Evolutionary conservation across 805 yeast species (phyloP).

Genomic region (Clavispora santaluciae): DNA sequence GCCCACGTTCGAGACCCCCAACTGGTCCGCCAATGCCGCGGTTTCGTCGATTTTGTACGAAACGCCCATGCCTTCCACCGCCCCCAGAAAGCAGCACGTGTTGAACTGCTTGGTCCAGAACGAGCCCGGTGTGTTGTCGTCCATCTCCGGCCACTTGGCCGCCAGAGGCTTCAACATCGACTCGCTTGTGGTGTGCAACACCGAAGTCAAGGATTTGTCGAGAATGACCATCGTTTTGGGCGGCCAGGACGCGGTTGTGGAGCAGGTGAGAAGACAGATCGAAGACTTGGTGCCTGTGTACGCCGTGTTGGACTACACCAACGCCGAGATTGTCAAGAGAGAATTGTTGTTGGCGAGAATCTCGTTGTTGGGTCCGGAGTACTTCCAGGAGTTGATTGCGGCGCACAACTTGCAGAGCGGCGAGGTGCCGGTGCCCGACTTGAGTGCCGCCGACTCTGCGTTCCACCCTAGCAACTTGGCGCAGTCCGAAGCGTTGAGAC

Average conservation of each 20-base stretch:
- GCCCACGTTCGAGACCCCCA: constrained; percentile 90
- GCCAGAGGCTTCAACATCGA: constrained; percentile 98
- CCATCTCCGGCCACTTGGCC: constrained; percentile 92
- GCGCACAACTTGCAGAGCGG: constrained; percentile 60
- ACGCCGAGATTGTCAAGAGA: constrained; percentile 84
- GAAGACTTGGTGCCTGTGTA: constrained; percentile 98
- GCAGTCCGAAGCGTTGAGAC: constrained; percentile 89
- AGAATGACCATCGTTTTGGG: constrained; percentile 94
- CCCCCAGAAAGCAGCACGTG: constrained; percentile 78
- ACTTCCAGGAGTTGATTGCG: constrained; percentile 88
- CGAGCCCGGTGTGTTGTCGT: constrained; percentile 95
- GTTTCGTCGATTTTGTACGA: constrained; percentile 94
- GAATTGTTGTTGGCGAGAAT: constrained; percentile 90
- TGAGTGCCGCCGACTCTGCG: constrained; percentile 40
- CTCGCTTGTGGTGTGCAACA: constrained; percentile 92
- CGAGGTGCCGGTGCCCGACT: constrained; percentile 39
- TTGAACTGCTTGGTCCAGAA: constrained; percentile 96
- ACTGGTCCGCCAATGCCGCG: constrained; percentile 95
- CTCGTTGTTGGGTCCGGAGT: constrained; percentile 95
- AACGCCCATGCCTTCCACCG: constrained; percentile 62
- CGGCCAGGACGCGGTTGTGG: constrained; percentile 94
- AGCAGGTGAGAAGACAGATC: constrained; percentile 96
- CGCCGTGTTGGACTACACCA: constrained; percentile 92
- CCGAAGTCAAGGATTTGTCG: constrained; percentile 91
- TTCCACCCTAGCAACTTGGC: constrained; percentile 89